These are phyloP conservation scores for Hypoxylon intermedium DNA, from an alignment of 495 filamentous ascomycete genomes.

Conservation along the genomic window DNA sequence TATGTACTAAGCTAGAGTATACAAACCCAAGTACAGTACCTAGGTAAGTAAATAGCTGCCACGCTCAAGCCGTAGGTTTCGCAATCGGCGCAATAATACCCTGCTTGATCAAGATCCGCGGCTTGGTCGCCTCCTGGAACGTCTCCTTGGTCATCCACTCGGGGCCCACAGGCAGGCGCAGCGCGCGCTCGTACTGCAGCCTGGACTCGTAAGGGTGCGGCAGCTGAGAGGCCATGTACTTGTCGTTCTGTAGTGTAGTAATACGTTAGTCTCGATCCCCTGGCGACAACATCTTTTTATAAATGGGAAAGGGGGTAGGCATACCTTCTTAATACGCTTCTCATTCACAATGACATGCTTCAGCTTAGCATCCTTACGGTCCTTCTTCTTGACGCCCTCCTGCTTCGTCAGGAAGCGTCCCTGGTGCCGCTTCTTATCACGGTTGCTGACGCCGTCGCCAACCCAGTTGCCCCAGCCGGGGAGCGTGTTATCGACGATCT, in stretches of 20 bases:
- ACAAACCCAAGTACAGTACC: too few species aligned
- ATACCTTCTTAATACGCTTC: conserved; percentile 88
- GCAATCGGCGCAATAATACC: conserved; percentile 89
- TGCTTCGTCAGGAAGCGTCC: conserved; percentile 69
- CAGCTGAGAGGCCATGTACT: conserved; percentile 81
- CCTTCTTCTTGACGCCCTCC: conserved; percentile 77
- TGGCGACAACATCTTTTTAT: too few species aligned
- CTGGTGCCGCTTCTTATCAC: conserved; percentile 65
- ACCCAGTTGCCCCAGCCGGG: conserved; percentile 92
- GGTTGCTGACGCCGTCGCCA: conserved; percentile 75
- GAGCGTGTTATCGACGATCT: conserved; percentile 82
- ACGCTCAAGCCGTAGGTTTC: conserved; percentile 61
- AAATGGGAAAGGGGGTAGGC: conserved; percentile 23
- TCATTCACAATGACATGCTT: conserved; percentile 90
- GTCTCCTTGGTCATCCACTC: conserved; percentile 96
- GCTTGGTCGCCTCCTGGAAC: conserved; percentile 89
- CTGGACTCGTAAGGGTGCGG: conserved; percentile 87
- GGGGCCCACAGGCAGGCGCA: conserved; percentile 86
- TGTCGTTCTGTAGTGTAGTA: conserved; percentile 72
- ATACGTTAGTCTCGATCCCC: conserved; percentile 41
- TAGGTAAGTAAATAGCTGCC: background rate
- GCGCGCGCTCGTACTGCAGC: conserved; percentile 87
- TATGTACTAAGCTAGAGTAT: too few species aligned
- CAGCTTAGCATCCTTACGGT: conserved; percentile 80
- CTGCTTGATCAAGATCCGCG: conserved; percentile 88